These are phyloP conservation scores for Sarocladiaceae sp. DNA, from an alignment of 2,329 filamentous ascomycete genomes.

Conservation along the genomic window DNA sequence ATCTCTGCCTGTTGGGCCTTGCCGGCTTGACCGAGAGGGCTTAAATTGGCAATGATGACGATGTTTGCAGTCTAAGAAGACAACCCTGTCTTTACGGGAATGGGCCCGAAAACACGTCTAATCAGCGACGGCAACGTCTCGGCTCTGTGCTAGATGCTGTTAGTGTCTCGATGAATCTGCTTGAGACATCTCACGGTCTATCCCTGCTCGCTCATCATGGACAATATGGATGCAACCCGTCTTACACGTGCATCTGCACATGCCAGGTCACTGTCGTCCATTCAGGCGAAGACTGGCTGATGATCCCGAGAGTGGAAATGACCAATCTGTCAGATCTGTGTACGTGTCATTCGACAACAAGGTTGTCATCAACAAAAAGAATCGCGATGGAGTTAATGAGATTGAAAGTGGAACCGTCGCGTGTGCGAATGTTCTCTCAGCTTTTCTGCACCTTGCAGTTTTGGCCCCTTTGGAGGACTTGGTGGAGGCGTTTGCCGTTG, in stretches of 20 bases:
- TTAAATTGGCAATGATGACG: constrained; percentile 7
- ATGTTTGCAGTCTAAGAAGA: neutral
- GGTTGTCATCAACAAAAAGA: neutral
- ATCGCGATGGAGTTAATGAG: constrained; percentile 2
- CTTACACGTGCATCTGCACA: too few species aligned
- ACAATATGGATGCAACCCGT: too few species aligned
- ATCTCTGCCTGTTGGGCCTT: neutral
- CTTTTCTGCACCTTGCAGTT: neutral
- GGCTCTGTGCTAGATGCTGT: neutral
- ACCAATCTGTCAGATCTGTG: constrained; percentile 1
- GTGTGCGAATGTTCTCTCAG: neutral
- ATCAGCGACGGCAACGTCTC: neutral
- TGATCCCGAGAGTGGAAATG: neutral
- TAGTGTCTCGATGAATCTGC: neutral
- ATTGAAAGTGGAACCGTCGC: constrained; percentile 7
- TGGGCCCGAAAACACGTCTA: constrained; percentile 1
- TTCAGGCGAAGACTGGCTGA: neutral
- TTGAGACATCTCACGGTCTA: neutral
- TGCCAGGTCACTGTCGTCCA: too few species aligned
- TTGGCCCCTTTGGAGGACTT: neutral
- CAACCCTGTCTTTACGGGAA: constrained; percentile 1
- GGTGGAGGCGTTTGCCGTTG: neutral
- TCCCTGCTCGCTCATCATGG: constrained; percentile 1
- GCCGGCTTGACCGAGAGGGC: constrained; percentile 2
- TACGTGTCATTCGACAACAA: neutral